Evolutionary conservation across 257 asterid species (phyloP).

Genomic region (Cinchona pubescens): DNA sequence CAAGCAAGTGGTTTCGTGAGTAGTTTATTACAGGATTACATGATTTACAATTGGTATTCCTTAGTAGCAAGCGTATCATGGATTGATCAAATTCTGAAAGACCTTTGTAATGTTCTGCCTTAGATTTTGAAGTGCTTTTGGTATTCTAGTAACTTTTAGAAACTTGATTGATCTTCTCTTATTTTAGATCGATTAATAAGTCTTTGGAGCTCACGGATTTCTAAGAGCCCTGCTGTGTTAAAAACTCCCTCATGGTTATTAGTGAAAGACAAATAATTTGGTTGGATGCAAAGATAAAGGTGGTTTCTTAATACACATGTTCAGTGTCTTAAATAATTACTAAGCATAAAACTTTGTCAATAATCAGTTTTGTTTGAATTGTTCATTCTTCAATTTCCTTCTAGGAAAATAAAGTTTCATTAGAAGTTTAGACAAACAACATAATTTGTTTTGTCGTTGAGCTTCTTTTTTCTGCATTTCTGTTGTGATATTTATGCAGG

Average conservation of each 20-base stretch:
- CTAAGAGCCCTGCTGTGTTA: too few relatives aligned
- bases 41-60: neutral
- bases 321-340: neutral
- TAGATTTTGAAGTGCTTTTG: neutral
- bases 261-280: too few relatives aligned
- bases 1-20: neutral
- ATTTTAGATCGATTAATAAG: neutral
- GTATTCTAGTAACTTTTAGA: neutral
- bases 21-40: neutral
- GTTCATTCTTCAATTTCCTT: neutral
- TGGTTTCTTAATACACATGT: neutral
- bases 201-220: neutral
- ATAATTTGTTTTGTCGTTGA: neutral
- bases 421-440: neutral
- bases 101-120: neutral
- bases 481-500: slow-evolving; percentile 39
- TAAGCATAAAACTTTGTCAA: neutral
- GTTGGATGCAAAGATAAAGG: neutral
- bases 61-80: neutral
- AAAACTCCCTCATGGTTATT: too few relatives aligned
- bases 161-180: neutral
- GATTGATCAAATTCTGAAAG: neutral
- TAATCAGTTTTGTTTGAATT: neutral
- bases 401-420: neutral
- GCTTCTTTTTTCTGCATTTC: neutral